Evolutionary conservation across 306 rosid genomes (phyloP), one percentile per base, ranked within the genome.

Genomic region (Biancaea sappan): DNA sequence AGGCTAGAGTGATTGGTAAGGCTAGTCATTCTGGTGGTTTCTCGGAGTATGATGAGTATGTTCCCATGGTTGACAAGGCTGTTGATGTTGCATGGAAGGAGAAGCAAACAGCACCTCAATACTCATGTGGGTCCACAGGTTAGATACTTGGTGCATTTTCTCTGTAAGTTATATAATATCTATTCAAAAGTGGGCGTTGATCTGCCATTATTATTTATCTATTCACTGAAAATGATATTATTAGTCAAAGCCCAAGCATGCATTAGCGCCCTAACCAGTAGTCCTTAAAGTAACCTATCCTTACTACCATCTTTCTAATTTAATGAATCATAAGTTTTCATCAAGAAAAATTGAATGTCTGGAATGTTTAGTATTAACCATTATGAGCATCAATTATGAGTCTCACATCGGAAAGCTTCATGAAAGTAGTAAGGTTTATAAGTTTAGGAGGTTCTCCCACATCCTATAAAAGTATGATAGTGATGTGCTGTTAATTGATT

Each of bases 11-110:
- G 21, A 68, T 16, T 58, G 83, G 69, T 41, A 81, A 73, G 75
- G 73, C 62, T 34, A 73, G 60, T 57, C 59, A 7, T 66, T 15
- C 61, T 5, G 46, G 75, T 26, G 66, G 72, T 9, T 46, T 81
- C 38, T 61, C 60, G 0, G 88, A 76, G 64, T 64, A 79, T 31
- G 88, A 79, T 60, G 88, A 86, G 74, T 70, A 52, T 44, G 86
- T 86, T 58, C 85, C 91, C 51, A 79, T 86, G 86, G 81, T 82
- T 63, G 91, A 87, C 77, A 87, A 87, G 85, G 85, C 77, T 59
- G 85, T 81, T 31, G 92, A 83, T 61, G 43, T 75, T 40, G 83
- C 64, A 43, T 79, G 83, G 68, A 72, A 73, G 68, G 50, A 69
- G 62, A 76, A 73, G 63, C 81, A 50, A 64, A 47, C 3, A 2